These are phyloP conservation scores for Kuraishia hungarica DNA, from an alignment of 805 yeast species.

Conservation along the genomic window DNA sequence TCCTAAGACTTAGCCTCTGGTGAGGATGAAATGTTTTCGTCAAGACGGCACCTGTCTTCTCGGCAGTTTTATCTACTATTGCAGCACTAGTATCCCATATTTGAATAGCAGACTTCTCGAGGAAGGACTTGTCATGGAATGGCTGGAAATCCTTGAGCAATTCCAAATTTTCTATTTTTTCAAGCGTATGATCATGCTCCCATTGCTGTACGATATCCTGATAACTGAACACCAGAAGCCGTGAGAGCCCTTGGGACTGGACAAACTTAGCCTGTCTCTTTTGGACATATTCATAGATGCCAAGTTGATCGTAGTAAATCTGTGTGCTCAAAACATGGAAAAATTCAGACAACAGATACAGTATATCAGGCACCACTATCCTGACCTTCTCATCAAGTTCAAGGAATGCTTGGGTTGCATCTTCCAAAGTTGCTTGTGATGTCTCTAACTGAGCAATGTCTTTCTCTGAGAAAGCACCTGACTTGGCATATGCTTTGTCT, in stretches of 20 bases:
- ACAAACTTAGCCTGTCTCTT: conserved; percentile 20
- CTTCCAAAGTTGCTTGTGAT: conserved; percentile 22
- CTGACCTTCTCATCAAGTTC: conserved; percentile 32
- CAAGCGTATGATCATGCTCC: conserved; percentile 24
- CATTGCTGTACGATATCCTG: conserved; percentile 29
- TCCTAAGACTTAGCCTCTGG: conserved; percentile 17
- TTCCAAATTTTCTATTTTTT: conserved; percentile 30
- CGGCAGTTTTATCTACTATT: conserved; percentile 19
- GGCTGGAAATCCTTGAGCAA: conserved; percentile 27
- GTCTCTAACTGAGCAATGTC: conserved; percentile 26
- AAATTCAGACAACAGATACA: conserved; percentile 39
- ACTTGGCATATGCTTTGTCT: conserved; percentile 27
- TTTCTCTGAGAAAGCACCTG: conserved; percentile 25
- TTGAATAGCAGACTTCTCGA: conserved; percentile 14
- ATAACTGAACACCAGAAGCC: conserved; percentile 13
- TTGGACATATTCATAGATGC: conserved; percentile 23
- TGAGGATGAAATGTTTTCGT: conserved; percentile 23
- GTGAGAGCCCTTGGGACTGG: conserved; percentile 22
- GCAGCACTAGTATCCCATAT: conserved; percentile 7
- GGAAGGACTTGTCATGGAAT: conserved; percentile 26
- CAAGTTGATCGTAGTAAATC: conserved; percentile 28
- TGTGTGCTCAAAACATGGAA: conserved; percentile 31
- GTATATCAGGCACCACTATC: conserved; percentile 35
- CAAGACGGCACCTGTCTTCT: conserved; percentile 19
- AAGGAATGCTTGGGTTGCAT: conserved; percentile 20